Conservation (phyloP, 495 filamentous ascomycete genomes). For the Apodospora peruviana region DNA sequence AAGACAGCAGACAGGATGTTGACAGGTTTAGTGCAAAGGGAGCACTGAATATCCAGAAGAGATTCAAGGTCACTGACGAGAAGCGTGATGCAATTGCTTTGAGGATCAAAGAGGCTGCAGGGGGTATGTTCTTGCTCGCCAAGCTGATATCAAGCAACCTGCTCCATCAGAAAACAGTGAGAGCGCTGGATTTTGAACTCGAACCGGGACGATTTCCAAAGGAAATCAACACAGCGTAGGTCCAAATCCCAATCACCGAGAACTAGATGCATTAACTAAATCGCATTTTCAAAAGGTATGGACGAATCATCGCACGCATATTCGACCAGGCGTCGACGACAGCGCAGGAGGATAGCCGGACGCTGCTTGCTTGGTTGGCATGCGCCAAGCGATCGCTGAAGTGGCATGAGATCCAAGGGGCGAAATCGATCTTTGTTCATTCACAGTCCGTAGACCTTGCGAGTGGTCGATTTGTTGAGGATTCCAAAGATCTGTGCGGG, state of each 20-base stretch:
- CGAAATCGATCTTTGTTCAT: conserved; percentile 27
- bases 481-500: conserved; percentile 37
- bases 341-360: not conserved
- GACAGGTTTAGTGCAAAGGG: not conserved
- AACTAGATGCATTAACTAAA: no score
- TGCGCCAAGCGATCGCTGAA: conserved; percentile 38
- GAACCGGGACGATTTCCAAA: not conserved
- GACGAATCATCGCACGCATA: not conserved
- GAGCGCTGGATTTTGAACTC: not conserved
- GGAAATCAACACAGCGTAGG: not conserved
- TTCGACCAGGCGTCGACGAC: not conserved
- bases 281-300: not conserved
- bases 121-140: not conserved
- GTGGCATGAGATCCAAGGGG: conserved; percentile 42
- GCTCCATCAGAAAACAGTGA: not conserved
- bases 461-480: conserved; percentile 15
- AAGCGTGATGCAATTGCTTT: not conserved
- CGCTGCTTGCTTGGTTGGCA: conserved; percentile 39
- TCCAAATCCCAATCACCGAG: not conserved
- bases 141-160: not conserved
- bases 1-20: not conserved
- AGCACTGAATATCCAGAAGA: not conserved
- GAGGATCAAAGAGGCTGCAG: not conserved
- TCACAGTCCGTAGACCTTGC: conserved; percentile 19
- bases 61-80: not conserved